Evolutionary conservation across 805 yeast species (phyloP).

Genomic region (Schwanniomyces occidentalis): DNA sequence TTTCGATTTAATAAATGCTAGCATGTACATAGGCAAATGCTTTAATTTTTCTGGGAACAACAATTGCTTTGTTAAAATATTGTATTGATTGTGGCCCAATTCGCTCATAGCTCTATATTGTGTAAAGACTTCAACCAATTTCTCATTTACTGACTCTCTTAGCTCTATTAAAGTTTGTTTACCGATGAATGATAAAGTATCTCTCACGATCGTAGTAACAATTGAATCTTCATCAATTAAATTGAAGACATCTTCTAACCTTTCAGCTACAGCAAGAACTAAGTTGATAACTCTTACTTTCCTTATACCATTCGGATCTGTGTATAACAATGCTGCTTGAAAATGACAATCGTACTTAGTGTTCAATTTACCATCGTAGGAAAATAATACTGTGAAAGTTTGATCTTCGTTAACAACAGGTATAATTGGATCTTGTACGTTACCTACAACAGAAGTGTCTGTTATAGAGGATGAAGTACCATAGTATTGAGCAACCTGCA

Average conservation of each 20-base stretch:
- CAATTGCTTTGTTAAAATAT: constrained; percentile 53
- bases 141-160: constrained; percentile 38
- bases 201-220: constrained; percentile 40
- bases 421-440: constrained; percentile 63
- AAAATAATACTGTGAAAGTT: constrained; percentile 67
- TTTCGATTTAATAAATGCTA: constrained; percentile 68
- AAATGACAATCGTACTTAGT: constrained; percentile 79
- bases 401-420: constrained; percentile 66
- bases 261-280: constrained; percentile 77
- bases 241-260: constrained; percentile 70
- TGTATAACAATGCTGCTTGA: constrained; percentile 87
- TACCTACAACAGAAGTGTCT: constrained; percentile 27
- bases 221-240: constrained; percentile 68
- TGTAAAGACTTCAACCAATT: constrained; percentile 47
- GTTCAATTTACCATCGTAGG: constrained; percentile 73
- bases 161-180: constrained; percentile 38
- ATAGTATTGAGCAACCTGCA: constrained; percentile 76
- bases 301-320: constrained; percentile 72
- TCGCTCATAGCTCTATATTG: constrained; percentile 53
- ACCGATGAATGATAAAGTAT: constrained; percentile 41
- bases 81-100: constrained; percentile 34
- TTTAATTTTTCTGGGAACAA: constrained; percentile 80
- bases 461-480: constrained; percentile 45
- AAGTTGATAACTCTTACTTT: constrained; percentile 85
- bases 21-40: constrained; percentile 64